Base-by-base conservation (phyloP, 306 rosid species). In the Cicer chorassanicum region DNA sequence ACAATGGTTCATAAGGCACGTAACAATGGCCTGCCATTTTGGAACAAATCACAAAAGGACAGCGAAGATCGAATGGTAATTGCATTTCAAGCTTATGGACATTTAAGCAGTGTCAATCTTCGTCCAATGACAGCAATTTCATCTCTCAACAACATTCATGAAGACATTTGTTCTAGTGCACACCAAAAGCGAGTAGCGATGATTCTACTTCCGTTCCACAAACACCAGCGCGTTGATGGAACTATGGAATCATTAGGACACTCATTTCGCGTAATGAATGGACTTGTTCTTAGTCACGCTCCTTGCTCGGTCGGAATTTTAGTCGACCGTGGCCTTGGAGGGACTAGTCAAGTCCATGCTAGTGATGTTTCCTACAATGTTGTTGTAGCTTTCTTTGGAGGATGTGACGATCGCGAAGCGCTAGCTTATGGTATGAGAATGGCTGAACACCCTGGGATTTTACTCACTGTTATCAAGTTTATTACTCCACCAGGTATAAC, bases 51-150 rank as follows among this genome's bases (percentile, higher is more conserved):
- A 24, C 41, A 59, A 0, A 70, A 83, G 0, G 78, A 83, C 1
- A 85, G 42, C 29, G 65, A 10, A 18, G 91, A 90, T 8, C 83
- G 80, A 7, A 79, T 86, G 88, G 90, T 90, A 7, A 82, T 90
- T 6, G 89, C 96, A 8, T 90, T 90, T 45, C 88, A 90, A 66
- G 88, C 92, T 14, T 90, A 84, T 40, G 87, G 91, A 2, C 87
- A 83, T 8, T 81, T 90, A 24, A 81, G 88, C 34, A 84, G 81
- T 1, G 91, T 90, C 10, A 77, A 78, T 55, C 85, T 90, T 38
- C 89, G 96, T 6, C 86, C 90, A 40, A 85, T 85, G 89, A 90
- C 96, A 9, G 96, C 91, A 18, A 90, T 90, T 43, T 90, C 96
- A 6, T 53, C 92, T 6, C 73, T 90, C 13, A 70, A 13, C 76